Percentiles rank a stretch among this genome's conserved stretches.
These are phyloP conservation scores for Circinella umbellata DNA, from an alignment of 371 early-diverging fungal species.

Conservation along the genomic window DNA sequence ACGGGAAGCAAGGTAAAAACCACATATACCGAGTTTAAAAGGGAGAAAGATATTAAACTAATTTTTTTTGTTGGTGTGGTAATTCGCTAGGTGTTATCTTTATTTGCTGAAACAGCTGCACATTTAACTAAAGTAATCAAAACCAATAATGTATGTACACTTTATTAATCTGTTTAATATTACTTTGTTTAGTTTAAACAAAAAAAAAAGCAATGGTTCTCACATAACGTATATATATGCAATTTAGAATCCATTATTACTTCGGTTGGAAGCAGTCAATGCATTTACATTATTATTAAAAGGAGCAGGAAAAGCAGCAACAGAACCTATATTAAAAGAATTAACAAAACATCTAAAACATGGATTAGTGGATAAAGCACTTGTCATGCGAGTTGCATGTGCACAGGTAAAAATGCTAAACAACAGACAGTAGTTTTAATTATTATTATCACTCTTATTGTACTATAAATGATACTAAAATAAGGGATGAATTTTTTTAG, in stretches of 20 bases:
- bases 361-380: conserved; percentile 77
- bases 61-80: background rate
- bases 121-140: conserved; percentile 70
- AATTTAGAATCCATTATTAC: conserved; percentile 56
- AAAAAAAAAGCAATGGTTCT: too few relatives aligned
- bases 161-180: too few relatives aligned
- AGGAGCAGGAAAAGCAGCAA: conserved; percentile 82
- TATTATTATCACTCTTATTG: too few relatives aligned
- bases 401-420: conserved; percentile 64
- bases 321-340: conserved; percentile 78
- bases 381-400: conserved; percentile 72
- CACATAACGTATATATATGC: too few relatives aligned
- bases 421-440: too few relatives aligned
- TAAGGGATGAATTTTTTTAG: conserved; percentile 22
- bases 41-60: background rate
- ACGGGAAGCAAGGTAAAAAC: conserved; percentile 62
- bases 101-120: conserved; percentile 80
- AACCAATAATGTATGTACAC: conserved; percentile 63
- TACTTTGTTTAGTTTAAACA: too few relatives aligned
- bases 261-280: conserved; percentile 75
- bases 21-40: background rate
- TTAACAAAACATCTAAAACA: conserved; percentile 69
- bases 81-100: conserved; percentile 59
- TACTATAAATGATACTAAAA: too few relatives aligned
- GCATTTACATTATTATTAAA: conserved; percentile 70